Conservation (phyloP, 1,139 yeast genomes). For the Arxiozyma telluris region DNA sequence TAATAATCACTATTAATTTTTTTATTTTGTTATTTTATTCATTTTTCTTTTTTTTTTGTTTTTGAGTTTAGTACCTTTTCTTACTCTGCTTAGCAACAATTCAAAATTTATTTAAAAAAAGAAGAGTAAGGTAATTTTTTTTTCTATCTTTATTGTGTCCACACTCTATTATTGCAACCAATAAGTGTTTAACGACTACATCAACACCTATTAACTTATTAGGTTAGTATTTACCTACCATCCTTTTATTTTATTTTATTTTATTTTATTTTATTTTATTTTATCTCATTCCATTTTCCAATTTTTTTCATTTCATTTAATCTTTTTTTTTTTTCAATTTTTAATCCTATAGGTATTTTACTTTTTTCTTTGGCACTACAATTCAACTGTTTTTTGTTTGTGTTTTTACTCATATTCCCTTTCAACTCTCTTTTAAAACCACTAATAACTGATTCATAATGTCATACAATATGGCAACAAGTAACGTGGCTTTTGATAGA, state of each 20-base stretch:
- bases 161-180: neutral
- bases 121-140: too few species aligned
- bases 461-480: constrained; percentile 1
- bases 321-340: too few species aligned
- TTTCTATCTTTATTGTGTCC: neutral
- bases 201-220: too few species aligned
- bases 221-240: neutral
- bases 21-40: too few species aligned
- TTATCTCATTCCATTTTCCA: too few species aligned
- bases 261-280: too few species aligned
- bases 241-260: too few species aligned
- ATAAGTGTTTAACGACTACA: neutral
- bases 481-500: constrained; percentile 4
- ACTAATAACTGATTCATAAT: neutral
- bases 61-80: neutral
- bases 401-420: neutral
- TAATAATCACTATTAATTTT: too few species aligned
- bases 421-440: neutral
- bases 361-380: neutral
- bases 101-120: too few species aligned
- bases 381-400: neutral
- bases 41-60: too few species aligned
- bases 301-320: too few species aligned
- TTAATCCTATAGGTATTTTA: neutral
- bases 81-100: neutral